Base-by-base conservation (phyloP, 208 protist species). In the Strigomonas galati region DNA sequence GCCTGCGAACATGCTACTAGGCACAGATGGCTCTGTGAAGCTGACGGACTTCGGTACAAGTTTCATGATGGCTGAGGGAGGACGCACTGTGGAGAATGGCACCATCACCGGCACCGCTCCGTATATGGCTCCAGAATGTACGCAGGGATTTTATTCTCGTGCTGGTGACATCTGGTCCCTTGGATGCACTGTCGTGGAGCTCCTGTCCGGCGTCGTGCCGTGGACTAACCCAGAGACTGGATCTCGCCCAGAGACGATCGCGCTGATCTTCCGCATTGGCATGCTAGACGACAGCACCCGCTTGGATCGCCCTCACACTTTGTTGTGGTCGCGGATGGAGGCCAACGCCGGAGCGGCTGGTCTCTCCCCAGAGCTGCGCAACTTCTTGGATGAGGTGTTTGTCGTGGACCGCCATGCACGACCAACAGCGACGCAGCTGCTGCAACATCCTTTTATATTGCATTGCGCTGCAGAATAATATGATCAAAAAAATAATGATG, bases 101-200 rank as follows among this genome's bases (percentile, higher is more conserved):
- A 53, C 62, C 15, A 79, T 92, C 52, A 81, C 62, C 46, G 89
- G 89, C 17, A 91, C 89, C 21, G 78, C 84, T 14, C 69, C 79
- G 37, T 92, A 92, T 75, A 62, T 87, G n/a, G n/a, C n/a, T n/a
- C n/a, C n/a, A n/a, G n/a, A n/a, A n/a, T n/a, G n/a, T n/a, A n/a
- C n/a, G n/a, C n/a, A n/a, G n/a, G n/a, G n/a, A n/a, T n/a, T n/a
- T n/a, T n/a, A n/a, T n/a, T n/a, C n/a, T n/a, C n/a, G n/a, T n/a
- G n/a, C n/a, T n/a, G n/a, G n/a, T n/a, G n/a, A 96, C 76, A 68
- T 96, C 19, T 96, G 91, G 91, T 76, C 91, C 0, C 61, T 94
- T 21, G 91, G 84, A n/a, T 94, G 85, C 72, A 80, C 86, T 7
- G 71, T 91, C 15, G 74, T 93, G 71, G 73, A 96, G 67, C 66